Percentiles rank a stretch among this genome's conserved stretches.
phyloP scores from a whole-genome alignment of 768 basidiomycete species.

The Pleurotus salmoneostramineus region DNA sequence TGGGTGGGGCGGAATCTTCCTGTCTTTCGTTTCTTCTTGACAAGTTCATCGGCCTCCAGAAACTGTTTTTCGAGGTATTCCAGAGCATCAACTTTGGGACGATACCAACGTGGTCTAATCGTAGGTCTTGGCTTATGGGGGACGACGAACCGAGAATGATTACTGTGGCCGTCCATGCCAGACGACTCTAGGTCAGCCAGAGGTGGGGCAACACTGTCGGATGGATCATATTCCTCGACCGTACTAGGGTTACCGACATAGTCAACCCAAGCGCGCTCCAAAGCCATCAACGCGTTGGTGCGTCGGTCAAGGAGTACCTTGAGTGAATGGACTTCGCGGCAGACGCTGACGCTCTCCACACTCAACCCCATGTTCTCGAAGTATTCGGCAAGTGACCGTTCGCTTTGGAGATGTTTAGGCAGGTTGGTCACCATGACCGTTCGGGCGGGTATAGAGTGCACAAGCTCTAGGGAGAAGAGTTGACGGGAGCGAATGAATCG shows the following conservation, averaged over 20 bases:
- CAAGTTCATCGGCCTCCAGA: constrained; percentile 76
- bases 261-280: constrained; percentile 84
- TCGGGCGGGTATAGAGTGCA: constrained; percentile 90
- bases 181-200: constrained; percentile 49
- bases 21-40: constrained; percentile 64
- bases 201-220: constrained; percentile 43
- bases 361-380: constrained; percentile 85
- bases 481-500: constrained; percentile 89
- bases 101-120: constrained; percentile 71
- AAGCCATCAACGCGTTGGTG: constrained; percentile 71
- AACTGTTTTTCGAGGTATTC: constrained; percentile 84
- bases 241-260: constrained; percentile 95
- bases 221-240: constrained; percentile 78
- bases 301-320: constrained; percentile 72
- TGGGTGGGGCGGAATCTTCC: constrained; percentile 81
- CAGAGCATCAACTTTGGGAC: constrained; percentile 78
- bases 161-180: constrained; percentile 46
- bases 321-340: constrained; percentile 75
- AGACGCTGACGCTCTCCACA: constrained; percentile 91
- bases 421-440: constrained; percentile 87
- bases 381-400: constrained; percentile 85
- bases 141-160: constrained; percentile 51
- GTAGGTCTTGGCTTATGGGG: constrained; percentile 78
- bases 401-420: constrained; percentile 81
- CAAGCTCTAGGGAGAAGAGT: constrained; percentile 90